Evolutionary conservation across 495 filamentous ascomycete species (phyloP), one percentile per base, ranked within the genome.

Genomic region (Talaromyces proteolyticus): DNA sequence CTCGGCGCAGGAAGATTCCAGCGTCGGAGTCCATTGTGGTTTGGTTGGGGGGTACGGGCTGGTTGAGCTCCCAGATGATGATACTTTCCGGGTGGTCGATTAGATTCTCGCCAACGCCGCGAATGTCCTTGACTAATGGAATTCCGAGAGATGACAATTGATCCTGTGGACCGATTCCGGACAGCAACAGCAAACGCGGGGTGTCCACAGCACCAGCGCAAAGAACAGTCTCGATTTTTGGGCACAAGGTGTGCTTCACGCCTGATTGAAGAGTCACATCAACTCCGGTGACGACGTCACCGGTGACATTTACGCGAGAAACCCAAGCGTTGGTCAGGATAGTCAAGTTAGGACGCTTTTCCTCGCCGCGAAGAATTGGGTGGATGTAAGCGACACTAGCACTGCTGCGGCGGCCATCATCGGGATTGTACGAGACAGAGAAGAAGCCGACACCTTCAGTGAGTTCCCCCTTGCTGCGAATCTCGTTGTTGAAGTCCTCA

Each of bases 11-110:
- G 74, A 93, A 93, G 52, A 91, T 85, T 44, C 87, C 88, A 14
- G 87, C 88, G 56, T 91, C 88, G 0, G 83, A 87, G 67, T 91
- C 85, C 86, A 89, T 90, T 54, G 86, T 88, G 21, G 87, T 91
- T 71, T 89, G 84, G 66, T 87, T 83, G 3, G 74, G 65, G 18
- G 86, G 85, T 5, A 90, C 84, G 18, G 87, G 81, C 34, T 74
- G 77, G 64, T 89, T 88, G 59, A 92, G 76, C 65, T 91, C 86
- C 87, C 87, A 91, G 65, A 92, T 84, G 52, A 89, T 88, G 64
- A 88, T 88, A 54, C 70, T 81, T 60, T 90, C 86, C 1, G 85
- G 84, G 63, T 91, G 86, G 60, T 91, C 87, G 26, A 87, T 66
- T 12, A 93, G 72, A 67, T 91, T 86, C 68, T 90, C 81, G 50